Base-by-base conservation (phyloP, 495 filamentous ascomycete genomes). In the Penicillium diatomitis region DNA sequence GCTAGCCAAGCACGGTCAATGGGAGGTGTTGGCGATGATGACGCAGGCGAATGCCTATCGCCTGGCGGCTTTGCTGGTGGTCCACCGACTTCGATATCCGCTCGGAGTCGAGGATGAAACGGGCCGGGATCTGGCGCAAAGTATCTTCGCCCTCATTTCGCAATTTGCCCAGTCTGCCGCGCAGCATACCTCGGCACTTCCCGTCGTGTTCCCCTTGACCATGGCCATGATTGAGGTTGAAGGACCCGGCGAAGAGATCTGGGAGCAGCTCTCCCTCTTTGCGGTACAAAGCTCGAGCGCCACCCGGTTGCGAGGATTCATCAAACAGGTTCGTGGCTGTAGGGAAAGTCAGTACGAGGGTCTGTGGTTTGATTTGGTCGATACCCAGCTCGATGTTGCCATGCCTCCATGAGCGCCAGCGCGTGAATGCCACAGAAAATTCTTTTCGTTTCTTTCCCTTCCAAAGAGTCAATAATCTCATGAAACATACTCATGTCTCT, bases 21-120 rank as follows among this genome's bases (percentile, higher is more conserved):
- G 57, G 38, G 64, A 67, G 31, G 48, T 63, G 28, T 31, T 58
- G 6, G 54, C 53, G 2, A 64, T 69, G 56, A 47, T 58, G 28
- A 58, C 62, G 4, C 66, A 69, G 52, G 64, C 66, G 5, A 58
- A 51, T 20, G 52, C 62, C 4, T 69, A 69, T 49, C 57, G 64
- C 2, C 44, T 62, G 3, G 65, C 60, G 2, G 57, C 44, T 29
- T 57, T 69, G 8, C 48, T 69, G 20, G 36, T 66, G 10, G 57
- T 66, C 40, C 66, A 69, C 33, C 61, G 63, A 2, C 49, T 66
- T 38, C 65, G 66, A 34, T 63, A 61, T 37, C 55, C 62, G 6
- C 49, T 68, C 0, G 61, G 61, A 9, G 39, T 57, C 29, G 49
- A 63, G 32, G 53, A 66, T 32, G 55, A 50, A 6, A 32, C 48